Base-by-base conservation (phyloP, 345 rosid genomes). In the Trapa bicornis region DNA sequence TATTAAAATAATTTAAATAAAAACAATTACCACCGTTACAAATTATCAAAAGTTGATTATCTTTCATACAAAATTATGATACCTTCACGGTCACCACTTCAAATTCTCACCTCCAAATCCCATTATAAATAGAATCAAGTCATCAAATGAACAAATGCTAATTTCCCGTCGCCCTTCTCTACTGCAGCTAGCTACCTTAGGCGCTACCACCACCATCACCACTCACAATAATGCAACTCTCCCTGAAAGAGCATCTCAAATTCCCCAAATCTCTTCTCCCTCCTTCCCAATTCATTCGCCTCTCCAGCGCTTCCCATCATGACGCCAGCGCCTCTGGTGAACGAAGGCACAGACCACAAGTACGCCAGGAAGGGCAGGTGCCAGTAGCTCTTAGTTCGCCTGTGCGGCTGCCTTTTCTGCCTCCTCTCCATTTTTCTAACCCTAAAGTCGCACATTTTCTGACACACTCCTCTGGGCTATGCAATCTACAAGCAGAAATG, bases 391-490 rank as follows among this genome's bases (percentile, higher is more conserved):
- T 71, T 84, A 75, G 78, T 88, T 60, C 68, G 76, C 75, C 85
- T 83, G 62, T 83, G 73, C 67, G 90, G 83, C 66, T 80, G 81
- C 75, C 76, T 86, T 71, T 80, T 80, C 61, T 84, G 91, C 69
- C 68, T 84, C 60, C 69, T 86, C 58, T 76, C 80, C 35, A 74
- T 89, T 47, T 50, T 83, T 65, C 85, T 88, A 68, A 63, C 70
- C 45, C 69, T 91, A 79, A 88, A 84, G 75, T 78, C 83, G 76
- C 87, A 75, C 72, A 61, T 83, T 17, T 79, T 84, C 70, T 89
- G 88, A 77, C 88, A 83, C 72, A 85, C 88, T 15, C 92, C 96
- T 56, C 86, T 89, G 48, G 86, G 66, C 64, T 81, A 82, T 41
- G 48, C 79, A 7, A 71, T 83, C 14, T 82, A 72, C 89, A 83